These are phyloP conservation scores for Yamadazyma conglobata DNA, from an alignment of 1,139 yeast genomes.

Conservation along the genomic window DNA sequence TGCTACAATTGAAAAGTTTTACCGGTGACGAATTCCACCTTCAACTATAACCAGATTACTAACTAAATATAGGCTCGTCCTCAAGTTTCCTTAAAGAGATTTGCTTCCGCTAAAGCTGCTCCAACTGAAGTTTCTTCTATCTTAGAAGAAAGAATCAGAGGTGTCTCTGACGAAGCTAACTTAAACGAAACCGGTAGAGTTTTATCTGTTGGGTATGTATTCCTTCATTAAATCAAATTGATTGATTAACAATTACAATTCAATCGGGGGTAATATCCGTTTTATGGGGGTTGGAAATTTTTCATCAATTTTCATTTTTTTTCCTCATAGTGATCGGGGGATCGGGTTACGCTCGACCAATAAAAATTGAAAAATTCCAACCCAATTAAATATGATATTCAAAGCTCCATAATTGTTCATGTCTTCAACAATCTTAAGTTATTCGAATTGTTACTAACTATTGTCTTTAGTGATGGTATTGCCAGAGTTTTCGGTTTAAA, in stretches of 20 bases:
- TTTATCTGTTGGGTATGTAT: conserved; percentile 86
- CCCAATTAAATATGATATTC: no score
- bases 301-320: conserved; percentile 3
- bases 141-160: conserved; percentile 99
- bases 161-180: conserved; percentile 96
- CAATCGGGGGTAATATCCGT: neutral
- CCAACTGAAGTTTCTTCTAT: conserved; percentile 99
- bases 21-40: no score
- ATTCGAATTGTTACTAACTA: conserved; percentile 13
- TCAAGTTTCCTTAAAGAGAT: conserved; percentile 63
- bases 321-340: conserved; percentile 6
- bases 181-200: conserved; percentile 99
- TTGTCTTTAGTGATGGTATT: conserved; percentile 87
- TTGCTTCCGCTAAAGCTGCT: conserved; percentile 96
- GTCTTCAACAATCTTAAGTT: no score
- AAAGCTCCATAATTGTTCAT: no score
- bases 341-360: conserved; percentile 17
- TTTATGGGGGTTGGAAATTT: conserved; percentile 1
- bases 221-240: no score
- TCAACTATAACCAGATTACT: no score
- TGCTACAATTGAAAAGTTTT: no score
- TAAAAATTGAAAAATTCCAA: conserved; percentile 10
- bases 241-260: no score
- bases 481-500: conserved; percentile 99
- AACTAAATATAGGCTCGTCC: conserved; percentile 61